A percentile compares a stretch with the other conserved stretches of the same genome.
Evolutionary conservation across 371 early-diverging fungal genomes (phyloP).

Genomic region (Zopfochytrium polystomum): DNA sequence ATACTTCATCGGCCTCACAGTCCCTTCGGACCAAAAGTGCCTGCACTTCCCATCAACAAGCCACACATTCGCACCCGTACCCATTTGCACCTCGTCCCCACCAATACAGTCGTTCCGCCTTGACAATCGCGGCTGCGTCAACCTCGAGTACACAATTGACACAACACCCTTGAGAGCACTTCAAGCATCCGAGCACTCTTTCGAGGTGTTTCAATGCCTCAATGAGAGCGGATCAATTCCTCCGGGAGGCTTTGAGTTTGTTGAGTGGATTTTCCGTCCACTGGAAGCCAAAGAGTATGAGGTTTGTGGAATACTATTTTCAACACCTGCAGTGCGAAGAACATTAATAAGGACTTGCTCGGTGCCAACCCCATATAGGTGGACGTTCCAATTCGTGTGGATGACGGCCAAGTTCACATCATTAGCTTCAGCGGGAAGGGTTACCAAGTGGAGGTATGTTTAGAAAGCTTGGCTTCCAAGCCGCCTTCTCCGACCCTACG

Average conservation of each 20-base stretch:
- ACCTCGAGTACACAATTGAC: constrained; percentile 38
- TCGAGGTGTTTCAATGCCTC: constrained; percentile 34
- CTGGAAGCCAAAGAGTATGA: constrained; percentile 41
- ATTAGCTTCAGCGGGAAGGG: constrained; percentile 43
- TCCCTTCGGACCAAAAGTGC: constrained; percentile 38
- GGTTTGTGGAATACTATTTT: constrained; percentile 13
- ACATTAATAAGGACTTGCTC: too few species aligned
- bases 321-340: too few species aligned
- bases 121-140: constrained; percentile 34
- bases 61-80: constrained; percentile 32
- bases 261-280: constrained; percentile 46
- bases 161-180: constrained; percentile 28
- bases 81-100: constrained; percentile 32
- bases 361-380: too few species aligned
- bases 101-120: constrained; percentile 35
- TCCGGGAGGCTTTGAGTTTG: constrained; percentile 34
- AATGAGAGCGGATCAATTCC: constrained; percentile 29
- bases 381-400: constrained; percentile 40
- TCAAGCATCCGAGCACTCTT: constrained; percentile 28
- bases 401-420: constrained; percentile 38
- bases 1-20: constrained; percentile 39
- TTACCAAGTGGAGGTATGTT: constrained; percentile 17
- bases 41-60: constrained; percentile 34
- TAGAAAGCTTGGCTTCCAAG: too few species aligned
- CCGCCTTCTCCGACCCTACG: neutral